Conservation (phyloP, 75 land plant species). For the Selaginella moellendorffii region DNA sequence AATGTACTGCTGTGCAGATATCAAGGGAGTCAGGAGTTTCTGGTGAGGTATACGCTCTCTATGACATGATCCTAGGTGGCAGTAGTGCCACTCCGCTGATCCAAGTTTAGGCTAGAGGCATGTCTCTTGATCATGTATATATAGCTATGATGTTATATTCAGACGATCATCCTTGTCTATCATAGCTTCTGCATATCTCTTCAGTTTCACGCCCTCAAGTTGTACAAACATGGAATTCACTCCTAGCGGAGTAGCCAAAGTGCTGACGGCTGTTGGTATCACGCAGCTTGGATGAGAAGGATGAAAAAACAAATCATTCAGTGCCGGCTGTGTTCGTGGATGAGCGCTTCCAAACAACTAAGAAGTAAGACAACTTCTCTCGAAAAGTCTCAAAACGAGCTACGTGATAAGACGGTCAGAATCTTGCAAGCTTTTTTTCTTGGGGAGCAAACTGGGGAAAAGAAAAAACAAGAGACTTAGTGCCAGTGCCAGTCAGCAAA, state of each 20-base stretch:
- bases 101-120: too few species aligned
- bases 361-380: neutral
- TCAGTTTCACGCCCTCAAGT: conserved; percentile 81
- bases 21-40: conserved; percentile 64
- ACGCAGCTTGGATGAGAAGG: conserved; percentile 85
- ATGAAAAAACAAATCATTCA: neutral
- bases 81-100: too few species aligned
- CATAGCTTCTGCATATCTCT: too few species aligned
- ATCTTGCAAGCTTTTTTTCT: conserved; percentile 90
- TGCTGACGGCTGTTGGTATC: conserved; percentile 52
- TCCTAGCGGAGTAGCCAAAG: conserved; percentile 59
- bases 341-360: conserved; percentile 37
- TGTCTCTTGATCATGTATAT: too few species aligned
- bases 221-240: conserved; percentile 72
- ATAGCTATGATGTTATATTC: too few species aligned
- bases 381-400: neutral
- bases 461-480: neutral
- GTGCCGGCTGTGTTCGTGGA: conserved; percentile 28
- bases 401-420: conserved; percentile 72
- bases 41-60: too few species aligned
- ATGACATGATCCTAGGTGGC: too few species aligned
- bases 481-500: neutral
- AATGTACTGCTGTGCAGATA: conserved; percentile 83
- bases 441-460: conserved; percentile 50
- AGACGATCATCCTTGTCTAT: too few species aligned